Evolutionary conservation across 192 early-diverging fungal genomes (phyloP).

Genomic region (Backusella tarrabulga): DNA sequence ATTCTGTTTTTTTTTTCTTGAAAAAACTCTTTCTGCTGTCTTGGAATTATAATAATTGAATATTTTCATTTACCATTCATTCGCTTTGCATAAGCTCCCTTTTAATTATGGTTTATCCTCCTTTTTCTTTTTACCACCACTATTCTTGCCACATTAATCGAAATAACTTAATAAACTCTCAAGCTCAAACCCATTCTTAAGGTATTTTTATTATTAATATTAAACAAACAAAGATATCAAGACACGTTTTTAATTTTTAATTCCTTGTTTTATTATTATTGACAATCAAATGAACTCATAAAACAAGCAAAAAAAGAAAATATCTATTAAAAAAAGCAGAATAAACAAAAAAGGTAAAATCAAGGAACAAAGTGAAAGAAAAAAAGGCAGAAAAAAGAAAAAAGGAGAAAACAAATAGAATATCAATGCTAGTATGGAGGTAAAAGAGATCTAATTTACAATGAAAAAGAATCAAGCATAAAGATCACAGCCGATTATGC

Average conservation of each 20-base stretch:
- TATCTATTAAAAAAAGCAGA: background rate
- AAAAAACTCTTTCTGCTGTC: background rate
- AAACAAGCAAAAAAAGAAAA: background rate
- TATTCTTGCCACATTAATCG: conserved; percentile 5
- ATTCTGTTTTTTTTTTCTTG: background rate
- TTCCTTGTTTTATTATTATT: background rate
- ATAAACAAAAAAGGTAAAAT: background rate
- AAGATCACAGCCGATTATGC: background rate
- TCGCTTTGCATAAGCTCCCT: background rate
- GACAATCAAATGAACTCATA: background rate
- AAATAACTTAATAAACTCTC: conserved; percentile 1
- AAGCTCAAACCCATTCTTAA: background rate
- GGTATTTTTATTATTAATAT: background rate
- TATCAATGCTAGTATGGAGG: background rate
- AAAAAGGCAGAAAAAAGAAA: background rate
- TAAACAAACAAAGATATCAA: background rate
- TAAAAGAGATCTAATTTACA: background rate
- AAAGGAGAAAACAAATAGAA: background rate
- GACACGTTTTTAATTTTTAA: conserved; percentile 8
- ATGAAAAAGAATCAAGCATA: background rate
- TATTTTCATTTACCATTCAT: background rate
- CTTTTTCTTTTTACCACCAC: background rate
- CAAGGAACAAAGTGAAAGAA: background rate
- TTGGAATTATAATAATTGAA: background rate
- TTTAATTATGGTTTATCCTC: background rate